Conservation (phyloP, 2,329 filamentous ascomycete species). For the Camptophora hylomeconis region DNA sequence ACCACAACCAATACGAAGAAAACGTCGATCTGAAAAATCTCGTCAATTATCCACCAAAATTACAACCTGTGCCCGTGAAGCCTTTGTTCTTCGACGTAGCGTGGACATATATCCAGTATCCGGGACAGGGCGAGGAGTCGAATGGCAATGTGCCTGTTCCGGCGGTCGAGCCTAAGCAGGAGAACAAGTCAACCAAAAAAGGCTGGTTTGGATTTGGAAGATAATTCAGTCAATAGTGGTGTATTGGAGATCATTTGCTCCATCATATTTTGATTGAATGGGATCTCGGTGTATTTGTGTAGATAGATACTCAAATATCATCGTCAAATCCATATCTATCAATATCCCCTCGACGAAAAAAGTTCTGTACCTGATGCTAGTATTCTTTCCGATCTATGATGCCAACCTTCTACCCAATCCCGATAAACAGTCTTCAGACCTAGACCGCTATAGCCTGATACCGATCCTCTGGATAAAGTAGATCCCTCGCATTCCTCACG, state of each 20-base stretch:
- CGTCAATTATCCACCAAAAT: slow-evolving; percentile 73
- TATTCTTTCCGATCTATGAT: no score
- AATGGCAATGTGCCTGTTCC: slow-evolving; percentile 4
- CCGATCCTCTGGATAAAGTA: slow-evolving; percentile 52
- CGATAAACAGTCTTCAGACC: no score
- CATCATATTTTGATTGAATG: no score
- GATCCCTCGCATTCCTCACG: slow-evolving; percentile 57
- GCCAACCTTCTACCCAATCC: no score
- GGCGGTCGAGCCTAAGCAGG: slow-evolving; percentile 13
- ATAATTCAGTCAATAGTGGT: no score
- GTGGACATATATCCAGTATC: slow-evolving; percentile 96
- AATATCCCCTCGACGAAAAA: no score
- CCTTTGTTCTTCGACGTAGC: slow-evolving; percentile 92
- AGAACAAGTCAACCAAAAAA: slow-evolving; percentile 46
- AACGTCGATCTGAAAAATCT: slow-evolving; percentile 62
- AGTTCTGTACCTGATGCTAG: no score
- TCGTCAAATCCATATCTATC: no score
- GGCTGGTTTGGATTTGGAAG: slow-evolving; percentile 65
- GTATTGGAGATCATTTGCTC: no score
- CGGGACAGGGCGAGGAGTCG: slow-evolving; percentile 38
- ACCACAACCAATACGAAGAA: slow-evolving; percentile 58
- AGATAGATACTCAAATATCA: no score
- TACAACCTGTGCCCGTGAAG: slow-evolving; percentile 78
- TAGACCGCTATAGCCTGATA: slow-evolving; percentile 42
- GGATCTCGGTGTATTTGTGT: no score